Evolutionary conservation across 2,329 filamentous ascomycete species (phyloP).

Genomic region (Microsporum canis): DNA sequence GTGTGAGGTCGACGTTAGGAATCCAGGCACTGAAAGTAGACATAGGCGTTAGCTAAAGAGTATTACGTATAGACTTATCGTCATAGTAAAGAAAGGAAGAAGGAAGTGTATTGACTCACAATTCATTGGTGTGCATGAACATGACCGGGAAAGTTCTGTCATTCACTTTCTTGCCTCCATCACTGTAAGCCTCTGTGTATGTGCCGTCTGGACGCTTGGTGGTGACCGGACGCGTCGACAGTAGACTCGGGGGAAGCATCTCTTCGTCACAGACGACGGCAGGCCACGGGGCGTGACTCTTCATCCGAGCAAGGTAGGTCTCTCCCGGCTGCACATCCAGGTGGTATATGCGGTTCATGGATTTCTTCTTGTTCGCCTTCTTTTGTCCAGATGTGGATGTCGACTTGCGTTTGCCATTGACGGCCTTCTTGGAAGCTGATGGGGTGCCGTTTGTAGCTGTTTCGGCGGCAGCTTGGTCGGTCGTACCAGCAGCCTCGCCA

Average conservation of each 20-base stretch:
- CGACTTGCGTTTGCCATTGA: slow-evolving; percentile 58
- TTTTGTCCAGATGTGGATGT: slow-evolving; percentile 54
- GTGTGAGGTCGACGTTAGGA: slow-evolving; percentile 67
- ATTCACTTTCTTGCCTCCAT: slow-evolving; percentile 72
- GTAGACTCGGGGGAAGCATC: slow-evolving; percentile 72
- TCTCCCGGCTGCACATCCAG: slow-evolving; percentile 81
- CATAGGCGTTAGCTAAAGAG: not conserved
- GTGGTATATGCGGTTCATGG: slow-evolving; percentile 57
- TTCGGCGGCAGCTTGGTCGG: slow-evolving; percentile 18
- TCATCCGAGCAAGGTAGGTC: slow-evolving; percentile 84
- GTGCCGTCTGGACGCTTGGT: slow-evolving; percentile 72
- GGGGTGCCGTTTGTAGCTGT: slow-evolving; percentile 39
- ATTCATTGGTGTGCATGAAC: slow-evolving; percentile 92
- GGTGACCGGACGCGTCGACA: slow-evolving; percentile 70
- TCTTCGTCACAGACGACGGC: slow-evolving; percentile 87
- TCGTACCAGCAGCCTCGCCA: slow-evolving; percentile 17
- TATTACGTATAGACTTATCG: not conserved
- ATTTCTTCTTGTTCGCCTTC: slow-evolving; percentile 78
- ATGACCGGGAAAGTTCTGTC: slow-evolving; percentile 89
- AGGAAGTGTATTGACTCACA: slow-evolving; percentile 52
- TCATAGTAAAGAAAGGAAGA: not conserved
- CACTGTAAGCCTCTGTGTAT: slow-evolving; percentile 75
- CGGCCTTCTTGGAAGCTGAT: slow-evolving; percentile 40
- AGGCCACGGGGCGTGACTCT: slow-evolving; percentile 91
- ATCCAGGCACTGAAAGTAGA: slow-evolving; percentile 65